Percentiles rank a stretch among this genome's conserved stretches.
Conservation (phyloP, 768 basidiomycete genomes). For the Terana coerulea region DNA sequence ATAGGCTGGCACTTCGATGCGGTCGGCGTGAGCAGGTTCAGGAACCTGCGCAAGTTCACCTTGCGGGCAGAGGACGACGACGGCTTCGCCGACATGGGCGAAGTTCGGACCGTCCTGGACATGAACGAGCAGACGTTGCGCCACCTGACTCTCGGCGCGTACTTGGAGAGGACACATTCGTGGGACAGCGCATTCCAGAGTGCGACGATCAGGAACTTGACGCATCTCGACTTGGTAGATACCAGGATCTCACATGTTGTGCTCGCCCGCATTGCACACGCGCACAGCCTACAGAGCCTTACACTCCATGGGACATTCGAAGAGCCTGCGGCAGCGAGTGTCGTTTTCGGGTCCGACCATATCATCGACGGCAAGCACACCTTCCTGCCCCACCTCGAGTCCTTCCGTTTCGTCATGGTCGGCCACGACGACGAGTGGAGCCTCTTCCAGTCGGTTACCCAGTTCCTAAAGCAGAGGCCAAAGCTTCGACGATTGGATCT, state of each 20-base stretch:
- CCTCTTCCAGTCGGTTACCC: constrained; percentile 52
- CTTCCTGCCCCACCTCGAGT: constrained; percentile 57
- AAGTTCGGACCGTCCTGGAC: constrained; percentile 61
- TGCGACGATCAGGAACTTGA: constrained; percentile 59
- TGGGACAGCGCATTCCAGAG: constrained; percentile 67
- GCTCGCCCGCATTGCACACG: constrained; percentile 59
- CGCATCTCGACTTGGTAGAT: constrained; percentile 67
- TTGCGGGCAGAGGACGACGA: constrained; percentile 69
- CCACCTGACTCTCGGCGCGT: constrained; percentile 68
- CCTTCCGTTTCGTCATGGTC: constrained; percentile 61
- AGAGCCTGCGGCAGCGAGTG: constrained; percentile 51
- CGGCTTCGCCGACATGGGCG: constrained; percentile 66
- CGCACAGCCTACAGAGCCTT: constrained; percentile 55
- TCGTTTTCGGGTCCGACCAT: constrained; percentile 61
- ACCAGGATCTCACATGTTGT: constrained; percentile 64
- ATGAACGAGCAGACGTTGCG: constrained; percentile 51
- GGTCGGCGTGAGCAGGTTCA: constrained; percentile 59
- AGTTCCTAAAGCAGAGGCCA: constrained; percentile 47
- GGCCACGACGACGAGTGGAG: constrained; percentile 54
- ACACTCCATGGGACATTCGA: constrained; percentile 67
- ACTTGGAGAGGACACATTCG: constrained; percentile 57
- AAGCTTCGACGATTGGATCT: constrained; percentile 55
- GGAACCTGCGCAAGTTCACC: constrained; percentile 58
- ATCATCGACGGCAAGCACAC: constrained; percentile 55
- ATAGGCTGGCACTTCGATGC: constrained; percentile 78